Base-by-base conservation (phyloP, 352 stramenopile genomes). In the Globisporangium acanthophoron region DNA sequence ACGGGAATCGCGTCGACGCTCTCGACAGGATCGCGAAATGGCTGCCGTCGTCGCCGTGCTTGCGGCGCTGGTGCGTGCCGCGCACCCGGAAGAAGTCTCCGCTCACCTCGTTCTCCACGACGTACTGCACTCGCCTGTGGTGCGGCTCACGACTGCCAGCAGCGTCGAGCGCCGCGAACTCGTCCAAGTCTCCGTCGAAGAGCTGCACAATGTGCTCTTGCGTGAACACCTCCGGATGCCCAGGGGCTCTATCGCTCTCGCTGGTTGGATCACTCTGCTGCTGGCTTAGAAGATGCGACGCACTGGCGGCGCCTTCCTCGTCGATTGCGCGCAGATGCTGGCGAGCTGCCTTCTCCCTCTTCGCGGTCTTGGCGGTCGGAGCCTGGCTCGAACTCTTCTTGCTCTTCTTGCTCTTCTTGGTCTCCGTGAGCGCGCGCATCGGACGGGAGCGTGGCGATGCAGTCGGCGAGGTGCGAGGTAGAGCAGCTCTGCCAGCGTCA, bases 51-150 rank as follows among this genome's bases (percentile, higher is more conserved):
- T 13, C 20, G 3, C 13, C 16, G 48, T 56, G 27, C 33, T 35
- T 29, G 48, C 41, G 20, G 50, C 57, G 24, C 45, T 47, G 1
- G 3, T 1, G 1, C 59, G 40, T 58, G 49, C 54, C 54, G 0
- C 59, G 59, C 12, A 87, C 63, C 21, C 76, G 74, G 35, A 83
- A 84, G 52, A 90, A 90, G 50, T 83, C 76, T 4, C 80, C 80
- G 41, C 73, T 87, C 40, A 70, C 59, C 44, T 85, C 71, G 54
- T 87, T 82, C 53, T 88, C 80, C 13, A 84, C 62, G 8, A 84
- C 27, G 58, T 78, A 77, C 48, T 67, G 67, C 35, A 65, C 58
- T 16, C 41, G 54, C 18, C 53, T 20, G 1, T 13, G 35, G 15
- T 59, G 48, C 29, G 24, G n/a, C 15, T 54, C 11, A 2, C 7